These are phyloP conservation scores for Nitzschia palea DNA, from an alignment of 108 stramenopile genomes.

Conservation along the genomic window DNA sequence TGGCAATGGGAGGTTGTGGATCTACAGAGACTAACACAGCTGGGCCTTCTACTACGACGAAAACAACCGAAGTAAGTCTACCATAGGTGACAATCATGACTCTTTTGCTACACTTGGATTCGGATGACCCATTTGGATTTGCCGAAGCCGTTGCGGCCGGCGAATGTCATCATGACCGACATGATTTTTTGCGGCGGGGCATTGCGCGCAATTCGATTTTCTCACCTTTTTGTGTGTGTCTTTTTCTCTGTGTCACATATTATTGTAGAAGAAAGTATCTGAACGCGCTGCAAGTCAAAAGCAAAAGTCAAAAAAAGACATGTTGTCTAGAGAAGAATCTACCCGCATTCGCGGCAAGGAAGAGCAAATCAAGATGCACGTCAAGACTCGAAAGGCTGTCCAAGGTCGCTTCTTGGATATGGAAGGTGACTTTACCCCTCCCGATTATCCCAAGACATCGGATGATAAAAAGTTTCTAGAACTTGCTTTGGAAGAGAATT, in stretches of 20 bases:
- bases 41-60: background rate
- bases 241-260: background rate
- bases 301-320: background rate
- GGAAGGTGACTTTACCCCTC: slow-evolving; percentile 28
- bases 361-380: slow-evolving; percentile 31
- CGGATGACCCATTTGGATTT: too few species aligned
- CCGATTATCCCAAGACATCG: slow-evolving; percentile 52
- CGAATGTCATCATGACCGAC: background rate
- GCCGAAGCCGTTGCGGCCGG: background rate
- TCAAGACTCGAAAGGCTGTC: slow-evolving; percentile 29
- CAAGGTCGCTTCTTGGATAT: slow-evolving; percentile 36
- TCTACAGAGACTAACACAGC: background rate
- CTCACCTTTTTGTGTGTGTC: background rate
- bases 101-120: too few species aligned
- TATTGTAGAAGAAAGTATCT: background rate
- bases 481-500: slow-evolving; percentile 58
- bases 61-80: background rate
- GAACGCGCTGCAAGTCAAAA: background rate
- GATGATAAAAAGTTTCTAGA: slow-evolving; percentile 50
- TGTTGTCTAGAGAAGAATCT: background rate
- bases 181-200: background rate
- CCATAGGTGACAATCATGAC: background rate
- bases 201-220: background rate
- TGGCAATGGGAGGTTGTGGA: slow-evolving; percentile 5
- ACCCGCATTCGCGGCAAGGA: slow-evolving; percentile 16